Base-by-base conservation (phyloP, 441 rosid species). In the Eutrema salsugineum region DNA sequence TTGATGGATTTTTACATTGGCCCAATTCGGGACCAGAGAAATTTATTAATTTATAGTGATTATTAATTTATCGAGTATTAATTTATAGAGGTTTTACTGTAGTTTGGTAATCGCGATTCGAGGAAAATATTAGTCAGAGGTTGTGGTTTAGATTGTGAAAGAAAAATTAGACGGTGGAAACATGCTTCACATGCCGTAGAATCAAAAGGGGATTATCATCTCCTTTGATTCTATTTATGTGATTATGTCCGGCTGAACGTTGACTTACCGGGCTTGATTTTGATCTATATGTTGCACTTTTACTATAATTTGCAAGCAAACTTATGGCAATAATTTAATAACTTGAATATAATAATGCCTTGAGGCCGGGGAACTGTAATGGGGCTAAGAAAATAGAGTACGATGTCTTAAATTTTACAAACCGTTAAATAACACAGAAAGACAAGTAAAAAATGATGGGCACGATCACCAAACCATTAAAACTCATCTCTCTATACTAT, bases 351-450 rank as follows among this genome's bases (percentile, higher is more conserved):
- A 63, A 47, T 54, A 55, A 61, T 55, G 59, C 55, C 61, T 76
- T 20, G 66, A 40, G 54, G n/a, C n/a, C n/a, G n/a, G n/a, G 22
- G 65, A 47, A 49, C 38, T 48, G 63, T 39, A 33, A 57, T 6
- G 43, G 63, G 48, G 50, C 61, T 33, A 19, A 22, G 15, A 30
- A 60, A 43, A 66, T 58, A 51, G 39, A 33, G 64, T 36, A 32
- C 36, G 51, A 36, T 60, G 56, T 39, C 72, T 75, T 72, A 65
- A 72, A 70, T 64, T 78, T 56, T 72, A 68, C 54, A 67, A 78
- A 85, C 87, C 88, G 84, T 82, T 87, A 78, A 74, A 68, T 58
- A 60, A 87, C 80, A 78, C 81, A 78, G 82, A 85, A 82, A 77
- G 73, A 81, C 75, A 72, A 78, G 79, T 74, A 78, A 81, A 82